Evolutionary conservation across 176 grass and related monocot genomes (phyloP), one percentile per base, ranked within the genome.

Genomic region (Carex cristatella): DNA sequence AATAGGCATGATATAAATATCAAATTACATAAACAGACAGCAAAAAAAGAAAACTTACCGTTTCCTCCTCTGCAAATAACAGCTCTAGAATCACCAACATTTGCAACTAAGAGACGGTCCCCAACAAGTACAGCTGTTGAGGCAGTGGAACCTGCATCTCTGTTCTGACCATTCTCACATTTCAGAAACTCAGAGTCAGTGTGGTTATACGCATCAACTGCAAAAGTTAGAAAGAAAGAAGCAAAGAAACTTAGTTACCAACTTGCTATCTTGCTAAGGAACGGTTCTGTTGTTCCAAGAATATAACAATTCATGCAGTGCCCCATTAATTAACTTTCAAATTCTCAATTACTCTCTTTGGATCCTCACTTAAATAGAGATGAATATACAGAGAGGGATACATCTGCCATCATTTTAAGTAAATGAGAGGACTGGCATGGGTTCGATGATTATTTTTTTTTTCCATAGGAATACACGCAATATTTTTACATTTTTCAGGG

Each of bases 81-180:
- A 4, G 88, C 94, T 87, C 94, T 94, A 38, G 94, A 97, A 86
- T 94, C 92, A 0, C 94, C 94, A 64, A 97, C 90, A 59, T 97
- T 97, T 14, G 94, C 94, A 90, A 94, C 92, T 2, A 97, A 28
- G 27, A 97, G 80, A 44, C 92, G 94, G 76, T 92, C 92, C 0
- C 94, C 94, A 12, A 97, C 88, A 5, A 97, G 94, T 32, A 97
- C 87, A 32, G 94, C 94, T 0, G 94, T 97, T 57, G 92, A 94
- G 61, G 94, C 94, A 48, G 94, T 97, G 9, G 94, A 97, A 8
- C 94, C 94, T 2, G 91, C 94, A 87, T 97, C 94, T 27, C 94
- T 64, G 11, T 92, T 84, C 14, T 90, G 80, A 42, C 79, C 85
- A 68, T 84, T 91, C 62, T 97, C 94, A 28, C 86, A 79, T 80